Percentiles rank a stretch among this genome's conserved stretches.
Conservation (phyloP, 2,329 filamentous ascomycete species). For the Pestalotiopsis sp. region DNA sequence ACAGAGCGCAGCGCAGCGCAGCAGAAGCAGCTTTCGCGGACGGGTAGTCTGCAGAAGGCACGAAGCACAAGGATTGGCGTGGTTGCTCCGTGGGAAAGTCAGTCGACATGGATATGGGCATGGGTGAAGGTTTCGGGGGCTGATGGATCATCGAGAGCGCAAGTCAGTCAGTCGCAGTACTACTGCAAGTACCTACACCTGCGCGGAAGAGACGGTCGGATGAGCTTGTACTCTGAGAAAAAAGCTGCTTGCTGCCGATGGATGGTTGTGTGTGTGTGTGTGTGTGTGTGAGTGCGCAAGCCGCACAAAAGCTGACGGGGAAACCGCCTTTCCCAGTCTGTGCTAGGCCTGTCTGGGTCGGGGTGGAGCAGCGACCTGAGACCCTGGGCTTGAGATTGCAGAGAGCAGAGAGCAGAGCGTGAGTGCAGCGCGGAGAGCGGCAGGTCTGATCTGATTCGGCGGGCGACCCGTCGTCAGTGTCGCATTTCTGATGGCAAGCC, state of each 20-base stretch:
- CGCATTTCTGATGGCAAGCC: neutral
- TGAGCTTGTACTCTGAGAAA: neutral
- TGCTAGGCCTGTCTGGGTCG: neutral
- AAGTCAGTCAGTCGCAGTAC: slow-evolving; percentile 8
- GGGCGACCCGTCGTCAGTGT: neutral
- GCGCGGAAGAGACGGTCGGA: neutral
- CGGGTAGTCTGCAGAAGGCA: neutral
- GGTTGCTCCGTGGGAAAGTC: slow-evolving; percentile 7
- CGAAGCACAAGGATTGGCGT: slow-evolving; percentile 9
- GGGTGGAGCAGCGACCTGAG: neutral
- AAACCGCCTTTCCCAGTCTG: neutral
- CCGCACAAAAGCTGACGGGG: neutral
- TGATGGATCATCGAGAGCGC: slow-evolving; percentile 9
- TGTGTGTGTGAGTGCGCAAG: neutral
- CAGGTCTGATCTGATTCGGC: neutral
- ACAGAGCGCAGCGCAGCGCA: neutral
- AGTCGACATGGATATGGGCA: neutral
- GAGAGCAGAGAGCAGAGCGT: neutral
- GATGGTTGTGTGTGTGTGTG: neutral
- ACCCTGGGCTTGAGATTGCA: neutral
- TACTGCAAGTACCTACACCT: neutral
- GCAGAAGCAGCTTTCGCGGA: neutral
- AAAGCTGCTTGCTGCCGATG: neutral
- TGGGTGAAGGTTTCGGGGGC: slow-evolving; percentile 8
- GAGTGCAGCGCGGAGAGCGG: neutral